Evolutionary conservation across 164 flowering plant genomes (phyloP).

Genomic region (Chloranthus sessilifolius): DNA sequence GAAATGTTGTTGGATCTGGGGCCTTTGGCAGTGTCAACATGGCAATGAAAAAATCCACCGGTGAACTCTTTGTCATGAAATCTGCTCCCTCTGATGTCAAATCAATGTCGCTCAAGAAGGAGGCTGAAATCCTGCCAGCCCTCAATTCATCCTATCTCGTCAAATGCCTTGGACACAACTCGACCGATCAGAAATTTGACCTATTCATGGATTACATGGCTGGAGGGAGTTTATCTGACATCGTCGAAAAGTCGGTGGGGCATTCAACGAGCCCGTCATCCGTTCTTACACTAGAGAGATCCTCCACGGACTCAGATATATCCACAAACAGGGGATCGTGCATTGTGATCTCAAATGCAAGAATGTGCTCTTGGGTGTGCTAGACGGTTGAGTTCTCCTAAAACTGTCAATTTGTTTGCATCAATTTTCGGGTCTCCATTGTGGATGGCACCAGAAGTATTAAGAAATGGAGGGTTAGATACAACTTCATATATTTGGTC

Average conservation of each 20-base stretch:
- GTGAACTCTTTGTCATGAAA: conserved; percentile 46
- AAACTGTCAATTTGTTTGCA: neutral
- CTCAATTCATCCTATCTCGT: conserved; percentile 41
- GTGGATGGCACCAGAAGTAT: conserved; percentile 73
- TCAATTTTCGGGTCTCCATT: conserved; percentile 47
- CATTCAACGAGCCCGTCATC: conserved; percentile 38
- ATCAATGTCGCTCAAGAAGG: conserved; percentile 29
- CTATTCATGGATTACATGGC: conserved; percentile 61
- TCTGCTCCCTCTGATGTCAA: conserved; percentile 31
- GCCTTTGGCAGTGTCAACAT: conserved; percentile 43
- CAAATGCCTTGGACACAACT: conserved; percentile 32
- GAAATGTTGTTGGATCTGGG: conserved; percentile 44
- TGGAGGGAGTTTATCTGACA: conserved; percentile 50
- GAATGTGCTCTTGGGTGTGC: conserved; percentile 58
- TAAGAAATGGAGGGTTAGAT: conserved; percentile 30
- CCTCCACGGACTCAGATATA: conserved; percentile 36
- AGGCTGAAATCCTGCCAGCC: conserved; percentile 35
- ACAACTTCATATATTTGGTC: conserved; percentile 57
- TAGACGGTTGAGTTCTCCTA: conserved; percentile 16
- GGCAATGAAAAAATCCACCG: conserved; percentile 45
- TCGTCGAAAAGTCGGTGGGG: conserved; percentile 37
- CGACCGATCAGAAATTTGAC: conserved; percentile 12
- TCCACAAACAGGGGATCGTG: conserved; percentile 44
- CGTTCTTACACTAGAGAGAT: conserved; percentile 40
- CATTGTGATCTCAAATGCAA: conserved; percentile 64